phyloP scores from a whole-genome alignment of 2,329 filamentous ascomycete genomes.

The Ophiostoma sp. region DNA sequence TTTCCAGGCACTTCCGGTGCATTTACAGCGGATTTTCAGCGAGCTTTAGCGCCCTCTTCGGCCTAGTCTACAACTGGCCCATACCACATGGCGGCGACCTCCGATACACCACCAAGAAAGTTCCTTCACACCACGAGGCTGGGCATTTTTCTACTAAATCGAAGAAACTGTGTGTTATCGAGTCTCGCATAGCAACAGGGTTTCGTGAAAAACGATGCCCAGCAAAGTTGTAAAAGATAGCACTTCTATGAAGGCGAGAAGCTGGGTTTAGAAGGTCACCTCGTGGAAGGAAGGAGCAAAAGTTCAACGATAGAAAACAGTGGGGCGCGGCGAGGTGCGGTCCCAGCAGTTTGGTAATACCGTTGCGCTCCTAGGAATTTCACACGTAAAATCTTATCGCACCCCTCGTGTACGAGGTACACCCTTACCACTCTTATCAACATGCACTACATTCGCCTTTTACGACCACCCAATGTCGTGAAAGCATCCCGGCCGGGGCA shows the following conservation, averaged over 20 bases:
- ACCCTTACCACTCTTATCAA: not conserved
- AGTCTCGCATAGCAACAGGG: not conserved
- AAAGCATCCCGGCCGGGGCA: slow-evolving; percentile 19
- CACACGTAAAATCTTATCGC: not conserved
- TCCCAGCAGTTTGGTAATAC: slow-evolving; percentile 10
- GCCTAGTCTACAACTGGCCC: not conserved
- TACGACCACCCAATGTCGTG: slow-evolving; percentile 48
- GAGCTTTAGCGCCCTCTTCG: not conserved
- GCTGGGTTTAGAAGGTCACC: not conserved
- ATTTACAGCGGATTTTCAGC: not conserved
- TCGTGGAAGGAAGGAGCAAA: not conserved
- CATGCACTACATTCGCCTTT: slow-evolving; percentile 59
- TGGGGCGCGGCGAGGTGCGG: slow-evolving; percentile 10
- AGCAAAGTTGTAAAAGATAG: not conserved
- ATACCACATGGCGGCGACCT: slow-evolving; percentile 8
- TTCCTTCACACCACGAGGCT: not conserved
- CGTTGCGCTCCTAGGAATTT: slow-evolving; percentile 17
- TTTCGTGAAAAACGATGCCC: not conserved
- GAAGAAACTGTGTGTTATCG: too few species aligned
- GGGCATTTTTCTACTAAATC: not conserved
- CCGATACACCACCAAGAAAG: not conserved
- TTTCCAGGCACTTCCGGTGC: not conserved
- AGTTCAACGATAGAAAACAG: not conserved
- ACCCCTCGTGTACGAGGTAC: too few species aligned
- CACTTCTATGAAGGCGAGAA: not conserved